These are phyloP conservation scores for Wickerhamiella parazyma DNA, from an alignment of 805 yeast species.

Conservation along the genomic window DNA sequence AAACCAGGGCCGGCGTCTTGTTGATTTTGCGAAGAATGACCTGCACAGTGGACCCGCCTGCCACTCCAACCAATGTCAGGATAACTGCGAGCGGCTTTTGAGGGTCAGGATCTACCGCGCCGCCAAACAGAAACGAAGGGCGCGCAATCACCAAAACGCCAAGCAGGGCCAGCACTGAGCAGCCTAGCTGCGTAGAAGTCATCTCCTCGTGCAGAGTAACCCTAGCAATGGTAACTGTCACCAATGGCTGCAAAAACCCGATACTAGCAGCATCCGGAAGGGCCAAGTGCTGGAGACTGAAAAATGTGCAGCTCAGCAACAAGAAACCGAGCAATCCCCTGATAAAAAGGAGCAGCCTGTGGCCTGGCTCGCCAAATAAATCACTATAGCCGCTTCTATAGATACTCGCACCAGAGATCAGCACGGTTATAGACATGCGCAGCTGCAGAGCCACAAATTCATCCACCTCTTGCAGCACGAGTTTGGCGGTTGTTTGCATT, in stretches of 20 bases:
- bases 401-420: constrained; percentile 36
- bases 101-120: not conserved
- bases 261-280: constrained; percentile 77
- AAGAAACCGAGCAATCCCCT: constrained; percentile 66
- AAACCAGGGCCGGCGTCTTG: constrained; percentile 63
- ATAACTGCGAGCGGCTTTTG: not conserved
- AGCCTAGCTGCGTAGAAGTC: constrained; percentile 50
- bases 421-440: constrained; percentile 61
- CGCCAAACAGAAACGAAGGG: constrained; percentile 51
- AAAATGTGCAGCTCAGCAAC: constrained; percentile 72
- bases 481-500: constrained; percentile 18
- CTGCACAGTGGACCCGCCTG: not conserved
- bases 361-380: constrained; percentile 34
- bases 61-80: constrained; percentile 34
- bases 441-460: constrained; percentile 40
- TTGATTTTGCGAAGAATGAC: constrained; percentile 20
- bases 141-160: constrained; percentile 76
- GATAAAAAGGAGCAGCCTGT: constrained; percentile 41
- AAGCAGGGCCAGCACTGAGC: constrained; percentile 50
- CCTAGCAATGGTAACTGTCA: constrained; percentile 65
- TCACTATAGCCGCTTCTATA: not conserved
- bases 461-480: constrained; percentile 13
- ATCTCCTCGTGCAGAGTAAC: constrained; percentile 51
- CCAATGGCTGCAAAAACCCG: constrained; percentile 63
- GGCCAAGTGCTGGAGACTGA: constrained; percentile 55